phyloP scores from a whole-genome alignment of 805 yeast species.

The Candida andamanensis region DNA sequence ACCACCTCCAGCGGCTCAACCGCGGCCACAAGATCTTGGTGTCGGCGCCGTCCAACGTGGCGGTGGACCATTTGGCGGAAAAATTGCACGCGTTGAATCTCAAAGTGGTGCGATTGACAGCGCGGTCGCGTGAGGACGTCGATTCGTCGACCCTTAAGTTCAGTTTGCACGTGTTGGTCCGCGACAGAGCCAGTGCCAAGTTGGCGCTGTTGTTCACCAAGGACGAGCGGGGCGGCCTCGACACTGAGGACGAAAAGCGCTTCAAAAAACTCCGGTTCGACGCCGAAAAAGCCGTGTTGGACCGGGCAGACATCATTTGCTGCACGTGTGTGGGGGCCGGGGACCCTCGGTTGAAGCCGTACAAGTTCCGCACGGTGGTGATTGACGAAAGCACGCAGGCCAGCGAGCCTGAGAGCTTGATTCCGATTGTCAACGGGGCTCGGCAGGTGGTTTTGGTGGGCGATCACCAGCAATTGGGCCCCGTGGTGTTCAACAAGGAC shows the following conservation, averaged over 20 bases:
- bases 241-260: constrained; percentile 43
- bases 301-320: constrained; percentile 72
- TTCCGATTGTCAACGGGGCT: constrained; percentile 86
- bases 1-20: constrained; percentile 61
- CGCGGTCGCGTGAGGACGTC: constrained; percentile 75
- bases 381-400: constrained; percentile 95
- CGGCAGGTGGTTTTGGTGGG: constrained; percentile 88
- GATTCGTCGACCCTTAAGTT: constrained; percentile 57
- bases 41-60: constrained; percentile 94
- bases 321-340: constrained; percentile 93
- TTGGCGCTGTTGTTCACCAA: constrained; percentile 55
- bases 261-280: constrained; percentile 10
- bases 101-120: constrained; percentile 71
- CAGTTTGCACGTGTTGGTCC: constrained; percentile 52
- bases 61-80: constrained; percentile 83
- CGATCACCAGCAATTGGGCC: constrained; percentile 94
- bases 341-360: constrained; percentile 52
- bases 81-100: constrained; percentile 68
- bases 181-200: constrained; percentile 45
- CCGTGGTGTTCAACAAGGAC: constrained; percentile 72
- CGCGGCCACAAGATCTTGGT: constrained; percentile 63
- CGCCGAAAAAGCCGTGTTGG: constrained; percentile 47
- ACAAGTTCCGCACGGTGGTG: constrained; percentile 69
- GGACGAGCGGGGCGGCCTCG: constrained; percentile 65
- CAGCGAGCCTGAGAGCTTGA: constrained; percentile 84